A percentile compares a stretch with the other conserved stretches of the same genome.
Conservation (phyloP, 352 stramenopile species). For the Phytopythium helicoides region DNA sequence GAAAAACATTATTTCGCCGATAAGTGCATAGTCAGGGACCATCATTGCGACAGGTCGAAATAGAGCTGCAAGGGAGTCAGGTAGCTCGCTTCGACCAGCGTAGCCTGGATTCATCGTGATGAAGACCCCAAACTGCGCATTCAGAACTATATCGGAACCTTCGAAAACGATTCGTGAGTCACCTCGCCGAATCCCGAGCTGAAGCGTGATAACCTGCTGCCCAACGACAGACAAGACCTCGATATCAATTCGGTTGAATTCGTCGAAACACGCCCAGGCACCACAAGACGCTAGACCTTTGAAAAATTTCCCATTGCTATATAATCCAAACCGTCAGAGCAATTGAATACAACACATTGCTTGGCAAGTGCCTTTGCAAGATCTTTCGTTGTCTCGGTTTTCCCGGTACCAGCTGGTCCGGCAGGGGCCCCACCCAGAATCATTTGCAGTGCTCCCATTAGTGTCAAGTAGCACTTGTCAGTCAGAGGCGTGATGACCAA, state of each 20-base stretch:
- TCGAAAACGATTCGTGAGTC: conserved; percentile 93
- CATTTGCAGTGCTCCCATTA: conserved; percentile 95
- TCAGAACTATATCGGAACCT: conserved; percentile 93
- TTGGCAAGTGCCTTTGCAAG: conserved; percentile 92
- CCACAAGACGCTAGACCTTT: conserved; percentile 90
- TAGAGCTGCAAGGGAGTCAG: conserved; percentile 93
- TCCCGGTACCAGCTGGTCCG: conserved; percentile 91
- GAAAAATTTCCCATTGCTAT: conserved; percentile 96
- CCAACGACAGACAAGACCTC: conserved; percentile 88
- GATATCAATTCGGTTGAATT: conserved; percentile 97
- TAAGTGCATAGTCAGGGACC: conserved; percentile 95
- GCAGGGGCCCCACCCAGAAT: conserved; percentile 91
- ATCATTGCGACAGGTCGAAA: conserved; percentile 97
- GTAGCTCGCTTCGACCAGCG: conserved; percentile 92
- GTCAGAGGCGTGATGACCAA: conserved; percentile 95
- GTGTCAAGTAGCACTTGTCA: conserved; percentile 95
- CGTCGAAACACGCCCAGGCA: conserved; percentile 95
- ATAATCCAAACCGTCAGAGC: conserved; percentile 93
- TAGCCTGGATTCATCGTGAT: conserved; percentile 97
- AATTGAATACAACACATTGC: conserved; percentile 96
- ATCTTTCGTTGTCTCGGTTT: conserved; percentile 95
- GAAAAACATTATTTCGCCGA: conserved; percentile 97
- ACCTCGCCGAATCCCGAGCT: conserved; percentile 84
- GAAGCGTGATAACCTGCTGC: conserved; percentile 83
- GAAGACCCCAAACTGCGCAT: conserved; percentile 93